A percentile compares a stretch with the other conserved stretches of the same genome.
Conservation (phyloP, 768 basidiomycete genomes). For the Boletellus emodensis region DNA sequence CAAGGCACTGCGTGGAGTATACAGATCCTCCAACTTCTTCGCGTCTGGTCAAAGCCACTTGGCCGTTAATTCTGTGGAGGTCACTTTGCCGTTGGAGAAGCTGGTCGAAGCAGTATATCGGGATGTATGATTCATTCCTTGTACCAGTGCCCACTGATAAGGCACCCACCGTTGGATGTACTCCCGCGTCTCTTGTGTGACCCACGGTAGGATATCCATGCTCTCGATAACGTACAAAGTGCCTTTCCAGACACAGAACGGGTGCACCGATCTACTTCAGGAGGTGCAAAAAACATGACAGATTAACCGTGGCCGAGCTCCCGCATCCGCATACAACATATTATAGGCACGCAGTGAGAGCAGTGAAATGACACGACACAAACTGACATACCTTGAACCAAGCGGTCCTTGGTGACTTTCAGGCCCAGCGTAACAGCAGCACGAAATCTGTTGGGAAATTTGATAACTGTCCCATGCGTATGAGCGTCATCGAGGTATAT, state of each 20-base stretch:
- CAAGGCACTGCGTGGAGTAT: conserved; percentile 12
- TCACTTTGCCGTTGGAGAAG: conserved; percentile 9
- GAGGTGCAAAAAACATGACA: conserved; percentile 45
- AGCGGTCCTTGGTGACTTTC: conserved; percentile 13
- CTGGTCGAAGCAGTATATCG: conserved; percentile 22
- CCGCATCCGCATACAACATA: conserved; percentile 56
- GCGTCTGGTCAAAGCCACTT: conserved; percentile 41
- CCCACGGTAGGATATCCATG: conserved; percentile 43
- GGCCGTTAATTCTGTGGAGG: background rate
- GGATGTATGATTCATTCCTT: conserved; percentile 35
- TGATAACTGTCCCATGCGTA: conserved; percentile 17
- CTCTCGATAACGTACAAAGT: conserved; percentile 7
- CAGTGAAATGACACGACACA: too few relatives aligned
- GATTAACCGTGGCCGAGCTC: conserved; percentile 46
- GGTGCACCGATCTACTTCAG: conserved; percentile 40
- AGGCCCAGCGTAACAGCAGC: conserved; percentile 15
- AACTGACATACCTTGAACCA: conserved; percentile 11
- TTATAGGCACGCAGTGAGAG: background rate
- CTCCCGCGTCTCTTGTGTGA: conserved; percentile 40
- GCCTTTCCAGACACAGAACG: conserved; percentile 19
- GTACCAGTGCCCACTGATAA: conserved; percentile 46
- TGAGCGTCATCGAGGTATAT: conserved; percentile 16
- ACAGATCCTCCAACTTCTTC: conserved; percentile 35
- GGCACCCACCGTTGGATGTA: conserved; percentile 36
- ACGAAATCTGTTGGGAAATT: conserved; percentile 10